phyloP scores from a whole-genome alignment of 2,329 filamentous ascomycete genomes.

The Verticillium alfalfae region DNA sequence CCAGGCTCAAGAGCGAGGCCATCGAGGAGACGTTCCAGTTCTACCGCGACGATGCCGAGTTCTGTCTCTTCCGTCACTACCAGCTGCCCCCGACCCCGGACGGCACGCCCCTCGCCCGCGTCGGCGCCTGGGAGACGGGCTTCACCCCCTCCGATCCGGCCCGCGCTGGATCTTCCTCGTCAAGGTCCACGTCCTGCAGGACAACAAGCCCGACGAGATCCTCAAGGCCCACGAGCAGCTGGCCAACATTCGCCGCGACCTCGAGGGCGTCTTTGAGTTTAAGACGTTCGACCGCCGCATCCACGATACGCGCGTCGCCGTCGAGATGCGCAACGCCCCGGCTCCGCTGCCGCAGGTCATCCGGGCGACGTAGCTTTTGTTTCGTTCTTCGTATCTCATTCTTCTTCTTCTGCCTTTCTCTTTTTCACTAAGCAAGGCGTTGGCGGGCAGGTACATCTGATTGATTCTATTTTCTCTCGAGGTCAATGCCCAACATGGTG shows the following conservation, averaged over 20 bases:
- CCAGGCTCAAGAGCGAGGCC: conserved; percentile 46
- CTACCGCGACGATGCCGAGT: conserved; percentile 49
- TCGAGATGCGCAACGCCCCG: conserved; percentile 30
- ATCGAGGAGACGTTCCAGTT: conserved; percentile 50
- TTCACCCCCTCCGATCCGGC: conserved; percentile 43
- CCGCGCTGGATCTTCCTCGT: conserved; percentile 51
- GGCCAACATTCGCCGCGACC: conserved; percentile 34
- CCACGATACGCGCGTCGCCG: conserved; percentile 43
- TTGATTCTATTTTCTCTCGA: neutral
- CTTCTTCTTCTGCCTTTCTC: too few relatives aligned
- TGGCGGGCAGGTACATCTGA: neutral
- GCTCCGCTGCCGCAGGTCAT: conserved; percentile 19
- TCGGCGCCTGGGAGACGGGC: conserved; percentile 40
- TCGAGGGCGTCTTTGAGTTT: conserved; percentile 49
- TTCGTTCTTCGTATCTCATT: too few relatives aligned
- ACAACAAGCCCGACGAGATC: conserved; percentile 53
- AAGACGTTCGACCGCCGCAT: conserved; percentile 44
- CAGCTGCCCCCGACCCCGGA: conserved; percentile 26
- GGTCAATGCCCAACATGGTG: too few relatives aligned
- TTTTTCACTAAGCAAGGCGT: neutral
- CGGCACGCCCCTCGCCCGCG: conserved; percentile 23
- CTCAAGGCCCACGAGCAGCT: conserved; percentile 49
- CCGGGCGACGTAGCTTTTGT: conserved; percentile 1
- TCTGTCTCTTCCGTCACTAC: conserved; percentile 43
- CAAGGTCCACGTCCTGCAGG: conserved; percentile 47